These are phyloP conservation scores for sorghum (Sorghum bicolor) DNA, from an alignment of 176 grass and related monocot species.

Conservation along the genomic window DNA sequence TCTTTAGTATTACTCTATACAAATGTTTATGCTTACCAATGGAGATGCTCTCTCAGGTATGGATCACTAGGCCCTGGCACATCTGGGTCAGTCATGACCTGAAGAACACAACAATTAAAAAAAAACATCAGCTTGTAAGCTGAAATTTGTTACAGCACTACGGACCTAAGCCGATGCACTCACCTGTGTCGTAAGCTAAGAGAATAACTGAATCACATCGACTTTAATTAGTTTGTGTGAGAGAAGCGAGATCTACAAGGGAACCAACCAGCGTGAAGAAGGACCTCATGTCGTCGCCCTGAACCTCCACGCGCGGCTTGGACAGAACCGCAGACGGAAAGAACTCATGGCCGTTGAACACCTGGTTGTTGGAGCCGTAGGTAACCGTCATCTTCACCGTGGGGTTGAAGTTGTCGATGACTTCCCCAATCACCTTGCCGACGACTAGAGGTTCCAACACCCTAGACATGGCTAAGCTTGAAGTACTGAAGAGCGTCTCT, in stretches of 20 bases:
- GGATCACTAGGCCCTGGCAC: conserved; percentile 96
- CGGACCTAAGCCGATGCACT: neutral
- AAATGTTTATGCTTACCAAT: conserved; percentile 50
- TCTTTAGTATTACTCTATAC: neutral
- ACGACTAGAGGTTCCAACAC: conserved; percentile 68
- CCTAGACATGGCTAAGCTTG: conserved; percentile 66
- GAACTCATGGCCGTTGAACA: conserved; percentile 91
- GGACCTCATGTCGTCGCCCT: conserved; percentile 75
- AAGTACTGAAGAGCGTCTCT: neutral
- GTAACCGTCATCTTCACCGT: conserved; percentile 69
- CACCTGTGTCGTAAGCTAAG: neutral
- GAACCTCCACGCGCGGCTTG: conserved; percentile 82
- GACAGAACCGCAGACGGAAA: conserved; percentile 64
- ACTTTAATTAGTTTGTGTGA: neutral
- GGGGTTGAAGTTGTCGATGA: conserved; percentile 84
- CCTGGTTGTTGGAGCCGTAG: conserved; percentile 77
- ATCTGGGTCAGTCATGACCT: conserved; percentile 95
- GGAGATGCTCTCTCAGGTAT: conserved; percentile 84
- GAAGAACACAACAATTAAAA: conserved; percentile 32
- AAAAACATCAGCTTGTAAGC: neutral
- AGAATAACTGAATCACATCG: neutral
- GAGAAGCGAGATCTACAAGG: neutral
- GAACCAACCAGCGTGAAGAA: conserved; percentile 84
- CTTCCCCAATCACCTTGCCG: conserved; percentile 92
- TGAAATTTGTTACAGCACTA: neutral